Evolutionary conservation across 306 rosid genomes (phyloP), one percentile per base, ranked within the genome.

Genomic region (Aeschynomene evenia): DNA sequence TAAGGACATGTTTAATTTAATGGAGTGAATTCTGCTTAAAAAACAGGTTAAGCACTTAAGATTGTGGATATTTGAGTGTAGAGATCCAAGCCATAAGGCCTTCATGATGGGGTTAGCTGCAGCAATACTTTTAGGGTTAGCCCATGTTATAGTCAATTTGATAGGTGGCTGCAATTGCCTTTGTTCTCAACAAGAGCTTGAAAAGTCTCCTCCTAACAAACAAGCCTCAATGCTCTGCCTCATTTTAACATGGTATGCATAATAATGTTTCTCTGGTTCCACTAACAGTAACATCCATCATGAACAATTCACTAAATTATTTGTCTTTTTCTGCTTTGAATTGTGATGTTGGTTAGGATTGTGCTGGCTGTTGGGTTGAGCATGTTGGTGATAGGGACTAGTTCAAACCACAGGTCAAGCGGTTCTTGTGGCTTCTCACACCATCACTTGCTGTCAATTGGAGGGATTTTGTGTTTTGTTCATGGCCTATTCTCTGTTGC

Each of bases 21-120:
- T 19, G 10, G 22, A 21, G 6, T 36, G 1, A 9, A 34, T 50
- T 36, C 1, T 13, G 57, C 78, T 57, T 20, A 63, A 20, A 29
- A 37, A 82, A 43, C 85, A 87, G 99, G 96, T 80, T 28, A 89
- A 91, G 76, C 95, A 95, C 53, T 24, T 91, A 33, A 86, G 89
- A 68, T 60, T 95, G 50, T 95, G 96, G 95, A 83, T 95, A 72
- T 95, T 95, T 42, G 99, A 95, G 87, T 95, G 99, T 36, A 87
- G 87, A 83, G 95, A 91, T 0, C 99, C 99, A 71, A 95, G 97
- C 39, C 83, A 76, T 31, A 80, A 86, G 69, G 97, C 97, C 48
- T 95, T 89, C 84, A 73, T 76, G 82, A 75, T 91, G 31, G 99
- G 97, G 4, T 70, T 91, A 34, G 89, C 68, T 15, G 97, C 97